Evolutionary conservation across 495 filamentous ascomycete genomes (phyloP), one percentile per base, ranked within the genome.

Genomic region (Recurvomyces mirabilis): DNA sequence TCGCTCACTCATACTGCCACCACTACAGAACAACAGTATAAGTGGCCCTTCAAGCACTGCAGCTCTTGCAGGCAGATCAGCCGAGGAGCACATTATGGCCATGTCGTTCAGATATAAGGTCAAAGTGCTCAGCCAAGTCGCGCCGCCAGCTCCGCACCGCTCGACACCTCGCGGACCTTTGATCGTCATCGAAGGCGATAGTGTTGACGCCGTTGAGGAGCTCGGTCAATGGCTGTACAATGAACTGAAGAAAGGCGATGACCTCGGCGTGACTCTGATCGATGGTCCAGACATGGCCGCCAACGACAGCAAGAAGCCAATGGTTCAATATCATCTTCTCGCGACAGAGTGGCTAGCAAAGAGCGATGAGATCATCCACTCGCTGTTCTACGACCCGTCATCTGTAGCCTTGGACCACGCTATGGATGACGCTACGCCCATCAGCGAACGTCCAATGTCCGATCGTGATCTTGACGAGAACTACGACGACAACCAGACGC

Each of bases 131-230:
- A 61, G 71, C n/a, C 74, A 73, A 43, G 78, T 84, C 32, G 74
- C 80, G 4, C 79, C 80, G n/a, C 72, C 80, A 0, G 65, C 87
- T 3, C 62, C 65, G n/a, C 61, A 17, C 7, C 32, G 17, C 7
- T 7, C 60, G 57, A 25, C 63, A 62, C 41, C 68, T 19, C 73
- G 88, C 30, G 87, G 93, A 0, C 73, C 84, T 1, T 71, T 95
- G 20, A 78, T 96, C 35, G 79, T 84, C 0, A 61, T 98, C 18
- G 91, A 98, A 57, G 86, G 87, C 12, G 64, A 80, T 18, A 72
- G 82, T 38, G 54, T 60, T 2, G 51, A 59, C 1, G 54, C 79
- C 11, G 65, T 82, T 10, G 65, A 67, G 32, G 58, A 65, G 5
- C 69, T 86, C 5, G 68, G 75, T 1, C 59, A 66, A 15, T 78